These are phyloP conservation scores for Penicillium turbatum DNA, from an alignment of 495 filamentous ascomycete genomes.

Conservation along the genomic window DNA sequence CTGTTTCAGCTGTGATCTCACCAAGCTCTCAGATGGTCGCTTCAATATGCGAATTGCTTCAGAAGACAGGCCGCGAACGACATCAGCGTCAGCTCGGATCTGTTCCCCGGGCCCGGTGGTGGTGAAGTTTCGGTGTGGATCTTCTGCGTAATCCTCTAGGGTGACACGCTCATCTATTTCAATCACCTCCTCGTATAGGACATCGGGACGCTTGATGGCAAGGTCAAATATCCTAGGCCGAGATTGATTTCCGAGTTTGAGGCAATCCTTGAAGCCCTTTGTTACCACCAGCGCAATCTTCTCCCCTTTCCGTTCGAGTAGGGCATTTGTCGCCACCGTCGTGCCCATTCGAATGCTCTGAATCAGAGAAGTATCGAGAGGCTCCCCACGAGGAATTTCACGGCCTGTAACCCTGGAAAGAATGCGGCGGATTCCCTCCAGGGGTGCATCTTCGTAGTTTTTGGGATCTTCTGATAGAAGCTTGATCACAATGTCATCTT, in stretches of 20 bases:
- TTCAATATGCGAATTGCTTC: constrained; percentile 44
- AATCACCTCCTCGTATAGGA: constrained; percentile 64
- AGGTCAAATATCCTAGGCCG: constrained; percentile 72
- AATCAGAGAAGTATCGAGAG: constrained; percentile 72
- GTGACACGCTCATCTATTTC: constrained; percentile 81
- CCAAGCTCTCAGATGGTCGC: constrained; percentile 16
- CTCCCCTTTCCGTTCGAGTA: constrained; percentile 88
- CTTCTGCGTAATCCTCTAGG: constrained; percentile 53
- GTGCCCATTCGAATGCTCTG: constrained; percentile 81
- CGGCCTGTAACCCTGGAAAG: constrained; percentile 66
- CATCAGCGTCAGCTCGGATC: background rate
- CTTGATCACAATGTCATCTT: constrained; percentile 63
- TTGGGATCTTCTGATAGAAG: constrained; percentile 74
- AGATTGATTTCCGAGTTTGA: constrained; percentile 75
- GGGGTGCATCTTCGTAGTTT: constrained; percentile 77
- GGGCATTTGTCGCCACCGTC: constrained; percentile 76
- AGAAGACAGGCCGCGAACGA: constrained; percentile 23
- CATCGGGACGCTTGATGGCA: constrained; percentile 65
- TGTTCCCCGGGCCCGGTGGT: constrained; percentile 3
- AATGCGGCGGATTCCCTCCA: constrained; percentile 78
- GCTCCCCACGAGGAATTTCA: constrained; percentile 71
- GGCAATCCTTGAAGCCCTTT: constrained; percentile 80
- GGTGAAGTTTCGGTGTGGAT: constrained; percentile 22
- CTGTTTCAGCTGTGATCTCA: constrained; percentile 32
- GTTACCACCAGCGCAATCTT: constrained; percentile 80